A percentile compares a stretch with the other conserved stretches of the same genome.
Evolutionary conservation across 2,329 filamentous ascomycete species (phyloP).

Genomic region (Fusarium xyrophilum): DNA sequence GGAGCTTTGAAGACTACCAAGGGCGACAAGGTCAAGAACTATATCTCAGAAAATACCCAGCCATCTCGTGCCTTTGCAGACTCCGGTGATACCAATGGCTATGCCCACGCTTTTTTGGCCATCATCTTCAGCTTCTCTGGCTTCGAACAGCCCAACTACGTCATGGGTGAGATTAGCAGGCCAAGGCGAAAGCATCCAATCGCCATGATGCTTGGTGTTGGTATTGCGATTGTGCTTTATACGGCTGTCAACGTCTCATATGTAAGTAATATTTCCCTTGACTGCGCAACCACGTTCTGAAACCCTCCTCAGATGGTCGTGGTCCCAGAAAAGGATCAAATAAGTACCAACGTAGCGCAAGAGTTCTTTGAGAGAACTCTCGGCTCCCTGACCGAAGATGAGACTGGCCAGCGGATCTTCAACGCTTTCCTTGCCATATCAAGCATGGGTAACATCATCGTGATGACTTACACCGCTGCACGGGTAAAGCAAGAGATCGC

Average conservation of each 20-base stretch:
- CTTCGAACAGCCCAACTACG: slow-evolving; percentile 50
- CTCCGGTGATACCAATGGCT: slow-evolving; percentile 43
- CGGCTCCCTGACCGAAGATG: slow-evolving; percentile 40
- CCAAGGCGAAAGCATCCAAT: slow-evolving; percentile 46
- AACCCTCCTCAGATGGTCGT: slow-evolving; percentile 48
- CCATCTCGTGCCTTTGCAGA: slow-evolving; percentile 36
- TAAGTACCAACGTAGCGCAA: slow-evolving; percentile 39
- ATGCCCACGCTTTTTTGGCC: slow-evolving; percentile 51
- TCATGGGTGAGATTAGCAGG: slow-evolving; percentile 45
- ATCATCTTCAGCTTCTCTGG: slow-evolving; percentile 51
- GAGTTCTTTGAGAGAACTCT: slow-evolving; percentile 47
- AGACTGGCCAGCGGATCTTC: slow-evolving; percentile 48
- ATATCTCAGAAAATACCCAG: slow-evolving; percentile 40
- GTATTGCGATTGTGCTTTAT: slow-evolving; percentile 45
- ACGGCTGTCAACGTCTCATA: slow-evolving; percentile 50
- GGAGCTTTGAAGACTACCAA: slow-evolving; percentile 32
- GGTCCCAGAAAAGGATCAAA: slow-evolving; percentile 10
- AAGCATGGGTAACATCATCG: slow-evolving; percentile 62
- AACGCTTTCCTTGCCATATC: slow-evolving; percentile 60
- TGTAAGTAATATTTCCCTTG: slow-evolving; percentile 26
- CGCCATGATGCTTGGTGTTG: slow-evolving; percentile 42
- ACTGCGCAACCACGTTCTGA: rapidly evolving
- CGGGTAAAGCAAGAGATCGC: slow-evolving; percentile 67
- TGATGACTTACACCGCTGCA: slow-evolving; percentile 63
- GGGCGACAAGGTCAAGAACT: slow-evolving; percentile 31